Base-by-base conservation (phyloP, 2,329 filamentous ascomycete genomes). In the Pyrenophora graminea region DNA sequence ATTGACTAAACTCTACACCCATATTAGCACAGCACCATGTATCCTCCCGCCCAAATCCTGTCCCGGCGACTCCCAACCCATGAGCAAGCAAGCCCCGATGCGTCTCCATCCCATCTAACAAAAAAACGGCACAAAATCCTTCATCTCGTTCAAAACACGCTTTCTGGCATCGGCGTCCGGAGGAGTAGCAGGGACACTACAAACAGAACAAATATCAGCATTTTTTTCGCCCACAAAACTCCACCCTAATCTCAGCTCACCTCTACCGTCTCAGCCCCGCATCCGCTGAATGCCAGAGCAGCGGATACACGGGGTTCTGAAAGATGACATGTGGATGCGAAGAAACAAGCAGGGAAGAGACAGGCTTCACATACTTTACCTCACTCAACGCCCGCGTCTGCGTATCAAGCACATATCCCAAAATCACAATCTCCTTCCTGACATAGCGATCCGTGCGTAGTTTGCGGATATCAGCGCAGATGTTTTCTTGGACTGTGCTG, bases 61-160 rank as follows among this genome's bases (percentile, higher is more conserved):
- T 15, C 15, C 15, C 15, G 15, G 15, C 15, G 19, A 21, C 19
- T 21, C 5, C 5, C 19, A 5, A 21, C 19, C 19, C 19, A 21
- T 21, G 19, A 21, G 19, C 19, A 21, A 21, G 5, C 3, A 3
- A 21, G 5, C 19, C 3, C 5, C 19, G 4, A 30, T 30, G 3
- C 10, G 3, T 12, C 9, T 30, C 10, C 27, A 30, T 1, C 27
- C 9, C 27, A 30, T 7, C 10, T 30, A 62, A 39, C 56, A 55
- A 58, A 59, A 66, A 42, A 64, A 67, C 6, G 63, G 65, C 27
- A 51, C 54, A 53, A 68, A 64, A 27, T 56, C 61, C 2, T 58
- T 47, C 47, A 59, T 56, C 8, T 61, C 43, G 12, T 41, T 49
- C 7, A 64, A 43, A 3, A 55, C 46, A 9, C 45, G 36, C 18